Evolutionary conservation across 306 rosid species (phyloP), one percentile per base, ranked within the genome.

Genomic region (Begonia fuchsioides): DNA sequence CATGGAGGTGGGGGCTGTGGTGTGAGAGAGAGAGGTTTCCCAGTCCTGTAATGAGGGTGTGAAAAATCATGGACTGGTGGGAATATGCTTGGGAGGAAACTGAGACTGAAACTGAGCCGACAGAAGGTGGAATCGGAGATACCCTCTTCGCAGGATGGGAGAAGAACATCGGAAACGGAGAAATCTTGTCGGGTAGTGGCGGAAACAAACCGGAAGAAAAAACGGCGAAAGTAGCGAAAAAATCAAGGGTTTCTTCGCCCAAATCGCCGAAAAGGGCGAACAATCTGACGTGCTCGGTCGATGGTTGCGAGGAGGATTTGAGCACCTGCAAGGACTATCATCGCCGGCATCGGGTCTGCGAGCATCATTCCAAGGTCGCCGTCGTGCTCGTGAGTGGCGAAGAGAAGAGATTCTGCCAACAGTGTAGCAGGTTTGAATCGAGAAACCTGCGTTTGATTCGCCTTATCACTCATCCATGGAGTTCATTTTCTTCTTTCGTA

Each of bases 11-110:
- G 50, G 50, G n/a, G 15, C 5, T 13, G 14, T 19, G 17, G 15
- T 15, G 55, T 15, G 44, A 15, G 32, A 13, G 10, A 58, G 38
- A 49, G 10, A 58, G 38, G 49, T 51, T 49, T 48, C 10, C 50
- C 10, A 10, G 8, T 9, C 17, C 3, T n/a, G 16, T 14, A n/a
- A 47, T 46, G 50, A 1, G n/a, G 50, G 50, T 39, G 52, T 53
- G 44, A 56, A 13, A 32, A 56, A 47, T 64, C 43, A 38, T 83
- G 95, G 82, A 75, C 44, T 79, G 81, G 78, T 73, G 70, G 54
- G 82, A 76, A 14, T 63, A 76, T 60, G 68, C 73, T 39, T 79
- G 88, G 83, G 81, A 88, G 66, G 66, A 79, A 38, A 56, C 58
- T 50, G 82, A 79, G 32, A 56, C 58, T 50, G 82, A 26, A 26